Percentiles rank a stretch among this genome's conserved stretches.
Conservation (phyloP, 352 stramenopile genomes). For the Pythium dissotocum region DNA sequence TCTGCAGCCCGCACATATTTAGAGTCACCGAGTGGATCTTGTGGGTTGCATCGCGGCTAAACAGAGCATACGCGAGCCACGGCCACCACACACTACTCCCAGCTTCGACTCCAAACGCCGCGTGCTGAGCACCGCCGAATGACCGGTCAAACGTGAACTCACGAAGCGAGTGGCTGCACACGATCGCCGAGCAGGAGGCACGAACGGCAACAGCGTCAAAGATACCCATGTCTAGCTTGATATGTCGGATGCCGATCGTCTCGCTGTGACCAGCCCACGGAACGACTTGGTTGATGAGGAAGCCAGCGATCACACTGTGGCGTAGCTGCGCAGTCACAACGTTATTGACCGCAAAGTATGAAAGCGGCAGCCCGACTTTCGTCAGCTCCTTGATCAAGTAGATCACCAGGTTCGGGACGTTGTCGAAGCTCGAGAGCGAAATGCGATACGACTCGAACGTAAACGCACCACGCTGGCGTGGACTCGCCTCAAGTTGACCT, state of each 20-base stretch:
- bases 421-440: no score
- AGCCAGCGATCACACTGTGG: conserved; percentile 20
- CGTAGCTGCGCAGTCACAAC: conserved; percentile 9
- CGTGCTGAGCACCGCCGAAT: no score
- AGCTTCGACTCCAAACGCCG: background rate
- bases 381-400: conserved; percentile 19
- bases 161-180: conserved; percentile 8
- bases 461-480: conserved; percentile 14
- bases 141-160: conserved; percentile 7
- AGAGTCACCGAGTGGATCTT: background rate
- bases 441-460: conserved; percentile 17
- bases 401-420: conserved; percentile 3
- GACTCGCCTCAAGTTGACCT: background rate
- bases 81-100: conserved; percentile 17
- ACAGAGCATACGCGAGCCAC: conserved; percentile 24
- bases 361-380: conserved; percentile 17
- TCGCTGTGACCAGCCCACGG: conserved; percentile 18
- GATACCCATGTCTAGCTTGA: background rate
- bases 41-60: conserved; percentile 17
- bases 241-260: background rate
- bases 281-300: conserved; percentile 23
- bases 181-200: conserved; percentile 19
- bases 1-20: no score
- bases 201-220: conserved; percentile 22
- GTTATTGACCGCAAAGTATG: conserved; percentile 1